Percentiles rank a stretch among this genome's conserved stretches.
phyloP scores from a whole-genome alignment of 371 early-diverging fungal species.

The Rhizomucor pusillus region DNA sequence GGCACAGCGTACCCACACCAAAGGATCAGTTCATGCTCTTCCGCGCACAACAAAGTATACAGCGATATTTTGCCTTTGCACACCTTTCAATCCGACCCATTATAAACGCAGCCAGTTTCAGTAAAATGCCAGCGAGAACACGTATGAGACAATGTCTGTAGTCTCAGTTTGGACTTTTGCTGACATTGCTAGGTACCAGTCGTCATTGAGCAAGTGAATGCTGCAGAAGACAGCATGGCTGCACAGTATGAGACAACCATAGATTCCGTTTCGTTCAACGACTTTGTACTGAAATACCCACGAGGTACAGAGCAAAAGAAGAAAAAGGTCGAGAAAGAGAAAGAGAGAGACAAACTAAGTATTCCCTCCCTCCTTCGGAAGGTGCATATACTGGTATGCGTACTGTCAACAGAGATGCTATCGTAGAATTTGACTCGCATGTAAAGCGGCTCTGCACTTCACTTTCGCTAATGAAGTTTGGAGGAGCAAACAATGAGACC shows the following conservation, averaged over 20 bases:
- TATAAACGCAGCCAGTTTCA: no score
- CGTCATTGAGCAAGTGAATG: conserved; percentile 33
- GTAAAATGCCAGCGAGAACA: no score
- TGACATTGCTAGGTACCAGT: conserved; percentile 12
- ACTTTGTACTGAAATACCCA: conserved; percentile 36
- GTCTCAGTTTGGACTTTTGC: no score
- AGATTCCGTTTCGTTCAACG: conserved; percentile 19
- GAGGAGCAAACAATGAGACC: conserved; percentile 7
- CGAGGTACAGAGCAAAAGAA: conserved; percentile 40
- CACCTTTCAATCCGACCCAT: no score
- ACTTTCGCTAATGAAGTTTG: conserved; percentile 38
- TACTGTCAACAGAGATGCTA: conserved; percentile 34
- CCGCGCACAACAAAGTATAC: no score
- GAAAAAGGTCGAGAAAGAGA: no score
- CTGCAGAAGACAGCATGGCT: conserved; percentile 1
- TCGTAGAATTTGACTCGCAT: conserved; percentile 52
- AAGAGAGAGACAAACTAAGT: no score
- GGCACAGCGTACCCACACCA: no score
- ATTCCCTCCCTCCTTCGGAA: conserved; percentile 2
- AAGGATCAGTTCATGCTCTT: no score
- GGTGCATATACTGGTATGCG: conserved; percentile 59
- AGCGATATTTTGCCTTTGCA: no score
- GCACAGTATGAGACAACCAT: conserved; percentile 17
- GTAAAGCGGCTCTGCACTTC: conserved; percentile 47
- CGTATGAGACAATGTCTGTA: no score